Evolutionary conservation across 1,284 basidiomycete genomes (phyloP).

Genomic region (Schizophyllum amplum): DNA sequence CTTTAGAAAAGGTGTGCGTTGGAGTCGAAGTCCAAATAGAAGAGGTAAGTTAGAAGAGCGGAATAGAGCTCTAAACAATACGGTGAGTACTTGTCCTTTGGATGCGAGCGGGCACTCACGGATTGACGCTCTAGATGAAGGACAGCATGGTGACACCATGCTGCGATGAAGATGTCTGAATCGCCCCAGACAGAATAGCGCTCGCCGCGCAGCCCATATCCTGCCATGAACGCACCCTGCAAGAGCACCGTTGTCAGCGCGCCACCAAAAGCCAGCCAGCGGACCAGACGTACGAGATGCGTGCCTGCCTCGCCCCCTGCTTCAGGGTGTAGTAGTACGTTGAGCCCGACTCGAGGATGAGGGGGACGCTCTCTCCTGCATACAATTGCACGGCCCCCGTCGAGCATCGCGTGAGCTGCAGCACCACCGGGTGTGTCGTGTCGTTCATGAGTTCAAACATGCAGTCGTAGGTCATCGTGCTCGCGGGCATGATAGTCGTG

Average conservation of each 20-base stretch:
- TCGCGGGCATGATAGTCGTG: slow-evolving; percentile 36
- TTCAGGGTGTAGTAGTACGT: slow-evolving; percentile 48
- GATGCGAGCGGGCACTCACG: not conserved
- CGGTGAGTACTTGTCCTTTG: no score
- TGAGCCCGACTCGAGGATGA: slow-evolving; percentile 45
- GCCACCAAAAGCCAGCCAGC: not conserved
- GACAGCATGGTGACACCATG: slow-evolving; percentile 19
- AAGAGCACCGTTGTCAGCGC: not conserved
- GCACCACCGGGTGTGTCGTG: slow-evolving; percentile 24
- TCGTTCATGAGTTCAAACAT: slow-evolving; percentile 42
- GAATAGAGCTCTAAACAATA: no score
- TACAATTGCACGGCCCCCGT: slow-evolving; percentile 34
- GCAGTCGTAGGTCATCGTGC: slow-evolving; percentile 41
- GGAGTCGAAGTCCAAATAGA: no score
- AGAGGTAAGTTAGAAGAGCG: no score
- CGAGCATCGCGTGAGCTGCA: slow-evolving; percentile 25
- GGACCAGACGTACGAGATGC: slow-evolving; percentile 24
- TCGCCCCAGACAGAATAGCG: slow-evolving; percentile 25
- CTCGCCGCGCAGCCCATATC: slow-evolving; percentile 30
- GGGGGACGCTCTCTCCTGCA: slow-evolving; percentile 39
- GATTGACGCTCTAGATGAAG: not conserved
- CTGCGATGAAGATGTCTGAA: slow-evolving; percentile 12
- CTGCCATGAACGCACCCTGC: slow-evolving; percentile 34
- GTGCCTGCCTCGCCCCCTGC: slow-evolving; percentile 30
- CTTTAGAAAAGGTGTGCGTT: no score